phyloP scores from a whole-genome alignment of 208 protist species.

The Trichomonas gallinae region DNA sequence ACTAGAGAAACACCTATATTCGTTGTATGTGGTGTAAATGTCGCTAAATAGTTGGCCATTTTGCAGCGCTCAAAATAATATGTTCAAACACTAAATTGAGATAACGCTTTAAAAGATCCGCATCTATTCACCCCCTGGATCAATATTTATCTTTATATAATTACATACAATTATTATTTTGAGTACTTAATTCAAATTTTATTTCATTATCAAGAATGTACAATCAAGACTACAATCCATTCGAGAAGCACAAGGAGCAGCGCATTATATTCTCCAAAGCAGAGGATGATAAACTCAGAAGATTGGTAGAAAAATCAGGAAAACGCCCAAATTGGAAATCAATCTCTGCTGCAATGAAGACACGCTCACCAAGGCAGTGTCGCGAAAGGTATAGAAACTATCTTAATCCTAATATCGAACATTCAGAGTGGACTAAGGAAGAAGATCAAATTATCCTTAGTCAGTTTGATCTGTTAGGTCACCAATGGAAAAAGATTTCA shows the following conservation, averaged over 20 bases:
- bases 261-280: background rate
- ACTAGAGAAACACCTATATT: background rate
- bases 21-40: no score
- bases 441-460: background rate
- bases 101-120: background rate
- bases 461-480: background rate
- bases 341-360: background rate
- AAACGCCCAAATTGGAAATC: background rate
- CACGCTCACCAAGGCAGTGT: background rate
- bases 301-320: background rate
- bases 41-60: background rate
- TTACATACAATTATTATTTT: background rate
- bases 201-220: background rate
- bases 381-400: background rate
- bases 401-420: background rate
- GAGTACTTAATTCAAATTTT: background rate
- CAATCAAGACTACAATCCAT: background rate
- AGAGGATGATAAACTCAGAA: background rate
- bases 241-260: background rate
- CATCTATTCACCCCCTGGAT: background rate
- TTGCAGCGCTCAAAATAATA: background rate
- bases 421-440: background rate
- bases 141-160: background rate
- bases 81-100: background rate
- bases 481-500: background rate